phyloP scores from a whole-genome alignment of 257 asterid genomes.

The Scutellaria minor region DNA sequence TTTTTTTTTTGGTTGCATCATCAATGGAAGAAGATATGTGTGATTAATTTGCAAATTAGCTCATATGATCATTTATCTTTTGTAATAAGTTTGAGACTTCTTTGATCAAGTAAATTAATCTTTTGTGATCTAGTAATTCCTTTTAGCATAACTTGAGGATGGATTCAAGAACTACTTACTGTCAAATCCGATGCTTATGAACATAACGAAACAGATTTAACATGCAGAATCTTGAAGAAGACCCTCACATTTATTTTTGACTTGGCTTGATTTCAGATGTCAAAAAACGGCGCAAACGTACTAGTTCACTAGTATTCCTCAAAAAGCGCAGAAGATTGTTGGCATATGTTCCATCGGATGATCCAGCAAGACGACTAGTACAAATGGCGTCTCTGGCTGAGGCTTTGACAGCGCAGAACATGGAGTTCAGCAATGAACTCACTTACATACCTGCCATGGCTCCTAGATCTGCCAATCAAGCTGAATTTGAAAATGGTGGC shows the following conservation, averaged over 20 bases:
- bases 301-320: conserved; percentile 55
- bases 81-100: not conserved
- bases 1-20: not conserved
- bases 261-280: conserved; percentile 44
- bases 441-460: conserved; percentile 76
- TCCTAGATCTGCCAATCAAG: conserved; percentile 69
- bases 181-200: not conserved
- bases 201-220: not conserved
- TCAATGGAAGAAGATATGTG: not conserved
- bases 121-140: too few species aligned
- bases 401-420: conserved; percentile 65
- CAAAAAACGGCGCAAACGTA: conserved; percentile 70
- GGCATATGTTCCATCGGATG: conserved; percentile 64
- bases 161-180: not conserved
- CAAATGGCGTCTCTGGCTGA: conserved; percentile 82
- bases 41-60: conserved; percentile 7
- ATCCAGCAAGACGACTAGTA: conserved; percentile 49
- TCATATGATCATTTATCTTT: conserved; percentile 9
- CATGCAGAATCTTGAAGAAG: conserved; percentile 11
- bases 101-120: not conserved
- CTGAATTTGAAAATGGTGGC: conserved; percentile 75
- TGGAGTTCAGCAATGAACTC: conserved; percentile 78
- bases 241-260: not conserved
- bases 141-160: conserved; percentile 2
- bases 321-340: conserved; percentile 79